Evolutionary conservation across 2,329 filamentous ascomycete species (phyloP), one percentile per base, ranked within the genome.

Genomic region (Cladophialophora psammophila): DNA sequence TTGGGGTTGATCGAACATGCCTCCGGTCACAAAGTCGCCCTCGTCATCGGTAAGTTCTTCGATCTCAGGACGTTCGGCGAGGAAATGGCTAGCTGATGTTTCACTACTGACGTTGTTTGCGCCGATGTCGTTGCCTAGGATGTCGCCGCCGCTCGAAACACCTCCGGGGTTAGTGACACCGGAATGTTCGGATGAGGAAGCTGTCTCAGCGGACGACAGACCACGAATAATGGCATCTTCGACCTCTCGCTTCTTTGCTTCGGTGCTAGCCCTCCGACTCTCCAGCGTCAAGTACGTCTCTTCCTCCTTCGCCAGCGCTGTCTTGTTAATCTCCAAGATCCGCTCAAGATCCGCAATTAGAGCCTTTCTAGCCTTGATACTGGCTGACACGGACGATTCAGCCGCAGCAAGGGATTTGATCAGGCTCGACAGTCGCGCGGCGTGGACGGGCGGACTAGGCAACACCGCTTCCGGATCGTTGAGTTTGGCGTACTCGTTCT

Each of bases 211-310:
- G 1, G 87, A 86, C 13, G 88, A 88, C 26, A 97, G 85, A 8
- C 92, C 92, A 60, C 91, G 88, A 86, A 99, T 93, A 72, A 99
- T 98, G 57, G 88, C 90, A 71, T 94, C 88, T 78, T 99, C 95
- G 7, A 99, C 93, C 56, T 95, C 91, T 60, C 90, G 88, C 78
- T 96, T 96, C 80, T 92, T 94, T 18, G 84, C 82, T 73, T 97
- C 94, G 15, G 93, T 92, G 64, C 89, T 88, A 2, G 82, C 79
- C 72, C 91, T 92, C 64, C 90, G 88, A n/a, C 82, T 83, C 3
- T 83, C 80, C 20, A 98, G 79, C 15, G 91, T 86, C 6, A 84
- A 77, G n/a, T 88, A 82, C 40, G 90, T 84, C 4, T 83, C 80
- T 73, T 93, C 88, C 65, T 99, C 94, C 15, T 85, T 84, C 1